These are phyloP conservation scores for Malania oleifera DNA, from an alignment of 164 flowering plant genomes.

Conservation along the genomic window DNA sequence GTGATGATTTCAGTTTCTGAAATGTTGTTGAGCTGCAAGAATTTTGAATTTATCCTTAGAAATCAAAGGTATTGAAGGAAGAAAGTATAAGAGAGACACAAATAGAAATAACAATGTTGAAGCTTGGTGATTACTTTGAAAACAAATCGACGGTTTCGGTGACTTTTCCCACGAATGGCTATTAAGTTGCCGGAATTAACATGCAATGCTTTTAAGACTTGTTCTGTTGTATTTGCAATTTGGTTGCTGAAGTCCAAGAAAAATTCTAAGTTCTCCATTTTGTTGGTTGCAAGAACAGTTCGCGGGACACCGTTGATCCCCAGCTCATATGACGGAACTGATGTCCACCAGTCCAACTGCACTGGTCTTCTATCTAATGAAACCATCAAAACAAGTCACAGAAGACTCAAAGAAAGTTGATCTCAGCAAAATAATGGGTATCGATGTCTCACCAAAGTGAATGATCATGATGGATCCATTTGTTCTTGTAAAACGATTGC, in stretches of 20 bases:
- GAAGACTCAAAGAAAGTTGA: neutral
- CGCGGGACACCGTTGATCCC: slow-evolving; percentile 37
- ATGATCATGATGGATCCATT: slow-evolving; percentile 31
- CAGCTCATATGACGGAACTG: slow-evolving; percentile 46
- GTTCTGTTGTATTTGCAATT: slow-evolving; percentile 39
- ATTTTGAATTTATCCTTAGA: too few species aligned
- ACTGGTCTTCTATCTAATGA: slow-evolving; percentile 57
- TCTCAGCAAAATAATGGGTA: neutral
- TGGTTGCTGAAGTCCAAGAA: slow-evolving; percentile 54
- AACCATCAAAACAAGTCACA: neutral
- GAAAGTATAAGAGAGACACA: too few species aligned
- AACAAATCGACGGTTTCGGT: slow-evolving; percentile 37
- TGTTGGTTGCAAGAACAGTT: slow-evolving; percentile 55
- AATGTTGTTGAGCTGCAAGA: slow-evolving; percentile 39
- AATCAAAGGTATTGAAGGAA: too few species aligned
- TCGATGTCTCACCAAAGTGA: slow-evolving; percentile 38
- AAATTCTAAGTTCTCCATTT: slow-evolving; percentile 34
- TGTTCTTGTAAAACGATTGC: slow-evolving; percentile 38
- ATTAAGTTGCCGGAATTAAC: slow-evolving; percentile 29
- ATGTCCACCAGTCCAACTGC: slow-evolving; percentile 43
- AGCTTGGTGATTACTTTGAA: slow-evolving; percentile 31
- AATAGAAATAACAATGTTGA: neutral
- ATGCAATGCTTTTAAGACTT: slow-evolving; percentile 30
- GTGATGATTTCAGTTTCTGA: slow-evolving; percentile 37
- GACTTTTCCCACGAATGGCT: slow-evolving; percentile 24